Base-by-base conservation (phyloP, 2,329 filamentous ascomycete genomes). In the Penicillium concentricum region DNA sequence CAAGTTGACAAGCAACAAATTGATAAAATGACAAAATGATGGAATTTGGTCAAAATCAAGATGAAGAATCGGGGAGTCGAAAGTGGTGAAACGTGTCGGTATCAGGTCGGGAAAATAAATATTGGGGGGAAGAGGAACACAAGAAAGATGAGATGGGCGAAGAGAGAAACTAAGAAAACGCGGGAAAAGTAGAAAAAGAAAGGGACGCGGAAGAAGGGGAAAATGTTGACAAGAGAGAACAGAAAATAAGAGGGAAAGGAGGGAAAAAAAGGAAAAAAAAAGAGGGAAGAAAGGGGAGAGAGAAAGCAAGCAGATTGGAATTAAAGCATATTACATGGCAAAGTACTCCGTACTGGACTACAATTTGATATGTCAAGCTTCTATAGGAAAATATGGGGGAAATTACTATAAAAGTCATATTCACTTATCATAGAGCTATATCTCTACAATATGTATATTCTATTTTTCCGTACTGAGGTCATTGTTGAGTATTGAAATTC, bases 221-320 rank as follows among this genome's bases (percentile, higher is more conserved):
- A 59, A 60, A 41, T 20, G 18, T 55, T 37, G 37, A 51, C 28
- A 51, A 58, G 59, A 51, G 34, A 44, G 18, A 52, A 53, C 52
- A 59, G 49, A 34, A 46, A 58, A 46, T 22, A 62, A 38, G 51
- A 50, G 43, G 44, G 39, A 50, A 51, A 42, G 35, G 60, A 42
- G 51, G 51, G 44, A 34, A 55, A 60, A 47, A 57, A 42, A 51
- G 57, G 51, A 41, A 38, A 52, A 45, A 55, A 53, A 59, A 49
- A 60, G 59, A 61, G 56, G 57, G 61, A 67, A 69, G 60, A 64
- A 56, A 68, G 60, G 65, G 57, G 61, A 63, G 54, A 62, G 60
- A 63, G 63, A 58, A 50, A 60, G 58, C 55, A 63, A 62, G 59
- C 55, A 66, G 60, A 65, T 59, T 60, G 20, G 41, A 38, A 66